Evolutionary conservation across 805 yeast genomes (phyloP), one percentile per base, ranked within the genome.

Genomic region (Kodamaea kakaduensis): DNA sequence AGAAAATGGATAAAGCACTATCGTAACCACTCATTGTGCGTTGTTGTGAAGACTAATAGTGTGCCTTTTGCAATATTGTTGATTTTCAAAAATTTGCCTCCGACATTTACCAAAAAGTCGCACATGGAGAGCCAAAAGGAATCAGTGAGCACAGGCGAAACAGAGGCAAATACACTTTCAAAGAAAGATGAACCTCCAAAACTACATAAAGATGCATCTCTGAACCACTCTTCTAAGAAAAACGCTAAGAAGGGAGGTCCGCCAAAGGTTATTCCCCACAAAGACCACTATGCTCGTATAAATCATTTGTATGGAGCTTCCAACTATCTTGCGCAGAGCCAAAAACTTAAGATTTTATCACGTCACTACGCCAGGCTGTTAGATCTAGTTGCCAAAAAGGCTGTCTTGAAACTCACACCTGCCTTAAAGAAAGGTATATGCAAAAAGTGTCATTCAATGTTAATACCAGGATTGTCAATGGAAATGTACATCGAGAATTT

Each of bases 1-100:
- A 87, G 69, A 90, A 90, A 61, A 90, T 94, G 44, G 97, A 89
- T 52, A 90, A 76, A 38, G 98, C 98, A 75, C 97, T 80, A 65
- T 90, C 98, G 95, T 90, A 90, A 44, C 98, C 97, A 74, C 96
- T 86, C 98, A 90, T 90, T 30, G 12, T 48, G 19, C 28, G 14
- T 33, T 17, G 25, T 16, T 33, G 9, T 33, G 19, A 16, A 4
- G 29, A 26, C 22, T 27, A 27, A 14, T 24, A 17, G 21, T 17
- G 22, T 10, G 24, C 16, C 28, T 31, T 17, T 21, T 13, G 21
- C 24, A 6, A 17, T 34, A 22, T 17, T 27, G 31, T 31, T 26
- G 40, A 18, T 25, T 38, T 38, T 37, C 33, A 36, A 37, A 45
- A 24, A 26, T 35, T 35, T 35, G 38, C 38, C 38, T 35, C 34